Conservation (phyloP, 2,329 filamentous ascomycete genomes). For the Dryadomyces quercivorus region DNA sequence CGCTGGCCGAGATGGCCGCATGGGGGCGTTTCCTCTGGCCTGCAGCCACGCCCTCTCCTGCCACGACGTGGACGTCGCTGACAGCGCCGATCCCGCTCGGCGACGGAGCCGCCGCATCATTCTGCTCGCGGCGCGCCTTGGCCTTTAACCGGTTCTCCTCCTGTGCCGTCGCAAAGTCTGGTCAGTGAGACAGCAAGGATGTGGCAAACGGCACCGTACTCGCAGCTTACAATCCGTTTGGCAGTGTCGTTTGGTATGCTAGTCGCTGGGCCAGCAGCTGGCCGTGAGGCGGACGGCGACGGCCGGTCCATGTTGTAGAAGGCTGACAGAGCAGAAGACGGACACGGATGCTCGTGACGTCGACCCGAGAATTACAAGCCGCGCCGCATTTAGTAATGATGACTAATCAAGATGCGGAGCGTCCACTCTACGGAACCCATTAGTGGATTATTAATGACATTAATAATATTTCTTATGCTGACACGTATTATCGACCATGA, state of each 20-base stretch:
- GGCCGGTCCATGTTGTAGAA: neutral
- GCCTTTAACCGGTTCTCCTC: slow-evolving; percentile 81
- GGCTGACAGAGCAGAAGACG: neutral
- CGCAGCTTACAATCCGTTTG: neutral
- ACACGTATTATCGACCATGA: neutral
- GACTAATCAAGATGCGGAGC: neutral
- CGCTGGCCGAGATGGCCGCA: slow-evolving; percentile 45
- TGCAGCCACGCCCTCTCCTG: slow-evolving; percentile 18
- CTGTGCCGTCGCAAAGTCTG: slow-evolving; percentile 26
- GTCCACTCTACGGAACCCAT: neutral
- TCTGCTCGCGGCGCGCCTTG: slow-evolving; percentile 70
- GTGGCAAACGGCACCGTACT: neutral
- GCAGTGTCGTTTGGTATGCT: neutral
- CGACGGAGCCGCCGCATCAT: slow-evolving; percentile 49
- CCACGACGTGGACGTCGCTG: slow-evolving; percentile 45
- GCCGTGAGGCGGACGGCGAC: neutral
- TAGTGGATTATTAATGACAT: neutral
- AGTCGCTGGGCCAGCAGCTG: neutral
- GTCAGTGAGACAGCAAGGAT: neutral
- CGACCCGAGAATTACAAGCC: neutral
- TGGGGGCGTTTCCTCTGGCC: slow-evolving; percentile 54
- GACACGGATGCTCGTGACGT: neutral
- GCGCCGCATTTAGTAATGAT: neutral
- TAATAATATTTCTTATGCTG: neutral
- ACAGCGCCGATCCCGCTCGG: slow-evolving; percentile 59